A percentile compares a stretch with the other conserved stretches of the same genome.
These are phyloP conservation scores for Magnusiomyces clavatus DNA, from an alignment of 1,139 yeast species.

Conservation along the genomic window DNA sequence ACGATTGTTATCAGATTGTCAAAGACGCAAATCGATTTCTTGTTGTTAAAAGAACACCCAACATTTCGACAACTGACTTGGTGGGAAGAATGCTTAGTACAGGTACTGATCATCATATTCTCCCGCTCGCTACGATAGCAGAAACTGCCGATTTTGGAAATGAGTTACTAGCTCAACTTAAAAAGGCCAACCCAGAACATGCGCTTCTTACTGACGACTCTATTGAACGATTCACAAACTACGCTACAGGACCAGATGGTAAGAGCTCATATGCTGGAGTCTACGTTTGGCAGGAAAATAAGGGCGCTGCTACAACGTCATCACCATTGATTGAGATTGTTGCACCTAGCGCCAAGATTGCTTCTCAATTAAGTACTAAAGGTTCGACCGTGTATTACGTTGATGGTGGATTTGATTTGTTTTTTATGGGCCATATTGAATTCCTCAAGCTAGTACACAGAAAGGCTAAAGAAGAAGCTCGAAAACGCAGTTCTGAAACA, in stretches of 20 bases:
- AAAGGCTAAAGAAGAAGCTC: slow-evolving; percentile 17
- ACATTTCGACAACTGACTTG: slow-evolving; percentile 89
- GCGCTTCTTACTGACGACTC: slow-evolving; percentile 33
- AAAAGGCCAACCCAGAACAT: slow-evolving; percentile 1
- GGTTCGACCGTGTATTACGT: slow-evolving; percentile 42
- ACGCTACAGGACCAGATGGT: slow-evolving; percentile 67
- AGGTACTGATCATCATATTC: slow-evolving; percentile 51
- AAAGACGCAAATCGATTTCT: slow-evolving; percentile 81
- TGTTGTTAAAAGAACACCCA: slow-evolving; percentile 87
- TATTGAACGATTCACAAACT: slow-evolving; percentile 40
- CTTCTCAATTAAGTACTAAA: slow-evolving; percentile 12
- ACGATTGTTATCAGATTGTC: slow-evolving; percentile 80
- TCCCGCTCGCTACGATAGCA: slow-evolving; percentile 16
- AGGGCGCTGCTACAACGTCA: slow-evolving; percentile 4
- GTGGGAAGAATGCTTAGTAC: slow-evolving; percentile 78
- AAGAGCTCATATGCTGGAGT: slow-evolving; percentile 54
- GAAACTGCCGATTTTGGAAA: slow-evolving; percentile 16
- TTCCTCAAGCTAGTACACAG: slow-evolving; percentile 44
- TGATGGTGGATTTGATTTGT: slow-evolving; percentile 86
- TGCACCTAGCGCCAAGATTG: slow-evolving; percentile 26
- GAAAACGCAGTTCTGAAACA: no score
- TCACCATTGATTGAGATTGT: slow-evolving; percentile 22
- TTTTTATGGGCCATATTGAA: slow-evolving; percentile 89
- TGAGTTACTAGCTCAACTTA: background rate
- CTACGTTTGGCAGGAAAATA: slow-evolving; percentile 28